Base-by-base conservation (phyloP, 2,329 filamentous ascomycete genomes). In the Botrytis pseudocinerea region DNA sequence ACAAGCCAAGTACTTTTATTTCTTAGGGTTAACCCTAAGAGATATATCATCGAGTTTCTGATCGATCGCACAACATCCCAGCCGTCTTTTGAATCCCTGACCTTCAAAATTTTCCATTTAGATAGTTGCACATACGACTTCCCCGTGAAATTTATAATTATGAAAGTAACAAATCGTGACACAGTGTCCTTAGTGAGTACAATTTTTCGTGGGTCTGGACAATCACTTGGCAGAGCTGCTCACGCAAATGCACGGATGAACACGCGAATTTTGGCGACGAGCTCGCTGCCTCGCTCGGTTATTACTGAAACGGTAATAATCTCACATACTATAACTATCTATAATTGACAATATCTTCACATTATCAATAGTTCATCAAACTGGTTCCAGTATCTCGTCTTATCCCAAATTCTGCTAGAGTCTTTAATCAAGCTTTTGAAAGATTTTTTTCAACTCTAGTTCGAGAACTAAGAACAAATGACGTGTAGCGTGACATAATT, bases 91-190 rank as follows among this genome's bases (percentile, higher is more conserved):
- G 10, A 14, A 10, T n/a, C 12, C 22, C 12, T 12, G 4, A 12
- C 4, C 25, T 51, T 51, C n/a, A 51, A 51, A 51, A 20, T 5
- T 51, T 51, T n/a, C 14, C 22, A 51, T 51, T 22, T 25, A 48
- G 4, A 25, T 48, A 25, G 4, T 25, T 48, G 46, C 22, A 51
- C 48, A 4, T 51, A 51, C 9, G 4, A 51, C 22, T 51, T 0
- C 1, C 5, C 10, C 10, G 0, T 14, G 1, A 51, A 51, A 1
- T 14, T n/a, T 10, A 6, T 51, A 4, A n/a, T 14, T n/a, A 0
- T 25, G 4, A 14, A n/a, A 2, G 48, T 6, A n/a, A n/a, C 4
- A 2, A 14, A n/a, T n/a, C 25, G n/a, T n/a, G 22, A n/a, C 4
- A 51, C 5, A 51, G 10, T 51, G 48, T 51, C 9, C 22, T 51